These are phyloP conservation scores for Sicyos baderoa DNA, from an alignment of 306 rosid species.

Conservation along the genomic window DNA sequence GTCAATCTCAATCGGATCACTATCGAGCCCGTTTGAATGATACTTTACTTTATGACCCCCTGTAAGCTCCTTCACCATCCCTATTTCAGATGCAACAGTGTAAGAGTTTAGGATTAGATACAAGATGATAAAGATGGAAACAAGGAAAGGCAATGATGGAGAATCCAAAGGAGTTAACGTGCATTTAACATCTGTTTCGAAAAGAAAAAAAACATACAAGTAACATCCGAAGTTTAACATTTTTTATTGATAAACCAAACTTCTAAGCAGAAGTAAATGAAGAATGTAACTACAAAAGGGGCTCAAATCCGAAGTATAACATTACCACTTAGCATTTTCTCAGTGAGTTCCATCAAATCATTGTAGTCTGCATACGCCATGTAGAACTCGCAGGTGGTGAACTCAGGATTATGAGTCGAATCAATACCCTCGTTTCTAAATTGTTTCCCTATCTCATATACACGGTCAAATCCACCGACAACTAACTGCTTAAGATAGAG, in stretches of 20 bases:
- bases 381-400: conserved; percentile 92
- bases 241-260: background rate
- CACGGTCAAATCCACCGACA: conserved; percentile 94
- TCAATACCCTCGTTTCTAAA: conserved; percentile 97
- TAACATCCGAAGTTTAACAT: background rate
- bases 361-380: conserved; percentile 85
- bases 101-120: conserved; percentile 19
- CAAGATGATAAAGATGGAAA: conserved; percentile 17
- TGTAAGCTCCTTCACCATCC: conserved; percentile 80
- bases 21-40: conserved; percentile 68
- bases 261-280: background rate
- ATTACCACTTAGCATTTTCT: conserved; percentile 77
- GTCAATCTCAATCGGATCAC: conserved; percentile 50
- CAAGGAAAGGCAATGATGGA: background rate
- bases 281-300: background rate
- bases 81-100: conserved; percentile 30
- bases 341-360: conserved; percentile 79
- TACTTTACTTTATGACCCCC: conserved; percentile 72
- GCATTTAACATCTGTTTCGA: conserved; percentile 6
- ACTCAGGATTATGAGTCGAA: conserved; percentile 92
- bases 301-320: background rate
- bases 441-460: conserved; percentile 96
- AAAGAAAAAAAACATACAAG: too few species aligned
- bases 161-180: conserved; percentile 2
- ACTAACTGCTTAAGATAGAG: conserved; percentile 84